Conservation (phyloP, 257 asterid genomes). For the Capsicum chinense region DNA sequence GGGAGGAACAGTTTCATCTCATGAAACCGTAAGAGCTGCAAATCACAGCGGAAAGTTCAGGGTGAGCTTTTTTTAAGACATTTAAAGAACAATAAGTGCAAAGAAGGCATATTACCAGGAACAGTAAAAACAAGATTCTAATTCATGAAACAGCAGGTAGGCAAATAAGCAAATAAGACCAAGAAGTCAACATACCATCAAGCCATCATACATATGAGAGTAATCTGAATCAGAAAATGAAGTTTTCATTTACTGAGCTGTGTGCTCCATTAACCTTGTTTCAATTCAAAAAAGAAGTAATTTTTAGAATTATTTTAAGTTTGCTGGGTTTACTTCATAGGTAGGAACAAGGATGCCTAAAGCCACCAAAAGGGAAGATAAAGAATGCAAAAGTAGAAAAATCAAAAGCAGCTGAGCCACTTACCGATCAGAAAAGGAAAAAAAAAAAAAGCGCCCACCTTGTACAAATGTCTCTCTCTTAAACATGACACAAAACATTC, state of each 20-base stretch:
- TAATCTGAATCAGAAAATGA: too few species aligned
- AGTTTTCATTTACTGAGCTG: background rate
- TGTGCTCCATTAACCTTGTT: background rate
- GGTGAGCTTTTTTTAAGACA: background rate
- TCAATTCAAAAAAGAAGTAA: background rate
- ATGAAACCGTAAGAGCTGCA: background rate
- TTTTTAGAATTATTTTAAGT: background rate
- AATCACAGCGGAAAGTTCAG: background rate
- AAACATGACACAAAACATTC: background rate
- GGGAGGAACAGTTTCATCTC: too few species aligned
- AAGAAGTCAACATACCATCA: conserved; percentile 24
- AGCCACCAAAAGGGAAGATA: background rate
- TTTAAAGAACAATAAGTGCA: background rate
- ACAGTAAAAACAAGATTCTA: background rate
- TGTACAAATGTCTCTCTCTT: background rate
- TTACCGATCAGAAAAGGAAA: background rate
- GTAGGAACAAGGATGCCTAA: conserved; percentile 20
- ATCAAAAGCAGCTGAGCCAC: background rate
- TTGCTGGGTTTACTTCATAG: background rate
- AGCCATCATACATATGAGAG: background rate
- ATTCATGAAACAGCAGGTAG: background rate
- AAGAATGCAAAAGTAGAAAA: background rate
- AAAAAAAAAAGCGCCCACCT: background rate
- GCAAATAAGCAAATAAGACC: background rate
- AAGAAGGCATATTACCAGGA: background rate